Evolutionary conservation across 2,329 filamentous ascomycete species (phyloP), one percentile per base, ranked within the genome.

Genomic region (Penicillium digitatum): DNA sequence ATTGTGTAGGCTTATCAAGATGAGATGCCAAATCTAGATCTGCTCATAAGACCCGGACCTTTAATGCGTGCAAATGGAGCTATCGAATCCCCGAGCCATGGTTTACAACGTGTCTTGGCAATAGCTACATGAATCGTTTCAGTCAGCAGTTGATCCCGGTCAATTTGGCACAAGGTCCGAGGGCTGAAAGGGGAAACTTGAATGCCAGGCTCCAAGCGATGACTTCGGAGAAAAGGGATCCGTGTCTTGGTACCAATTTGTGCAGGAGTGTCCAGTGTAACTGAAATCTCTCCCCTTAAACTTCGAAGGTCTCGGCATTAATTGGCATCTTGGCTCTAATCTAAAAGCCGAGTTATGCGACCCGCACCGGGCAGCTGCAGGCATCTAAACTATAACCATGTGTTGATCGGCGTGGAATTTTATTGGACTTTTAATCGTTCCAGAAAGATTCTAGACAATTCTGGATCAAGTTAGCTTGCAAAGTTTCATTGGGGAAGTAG

Each of bases 241-340:
- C 42, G 12, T 44, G 12, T 20, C 4, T 18, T 44, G 18, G 9
- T 42, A 6, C 27, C 27, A 8, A 45, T 32, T 32, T 44, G 3
- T 44, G 42, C 18, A 32, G 29, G 18, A 22, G 10, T 18, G 12
- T 20, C 6, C 16, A 12, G 11, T 44, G 18, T 22, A 8, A 16
- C 39, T 27, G 8, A 16, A 42, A 42, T 27, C 16, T 12, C 42
- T 14, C 26, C 18, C 5, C 9, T 31, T 31, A 44, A 14, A 44
- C 40, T 44, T 44, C 7, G 3, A 8, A 37, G 26, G 68, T 6
- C 65, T 69, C 22, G 81, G 81, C 78, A 82, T 78, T 39, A 26
- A 8, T 26, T 32, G 24, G 40, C 24, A 43, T 8, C 43, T 32
- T 45, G 43, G 20, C 29, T 47, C 20, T 53, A 8, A 11, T 24